Evolutionary conservation across 2,329 filamentous ascomycete species (phyloP), one percentile per base, ranked within the genome.

Genomic region (Cadophora luteo-olivacea): DNA sequence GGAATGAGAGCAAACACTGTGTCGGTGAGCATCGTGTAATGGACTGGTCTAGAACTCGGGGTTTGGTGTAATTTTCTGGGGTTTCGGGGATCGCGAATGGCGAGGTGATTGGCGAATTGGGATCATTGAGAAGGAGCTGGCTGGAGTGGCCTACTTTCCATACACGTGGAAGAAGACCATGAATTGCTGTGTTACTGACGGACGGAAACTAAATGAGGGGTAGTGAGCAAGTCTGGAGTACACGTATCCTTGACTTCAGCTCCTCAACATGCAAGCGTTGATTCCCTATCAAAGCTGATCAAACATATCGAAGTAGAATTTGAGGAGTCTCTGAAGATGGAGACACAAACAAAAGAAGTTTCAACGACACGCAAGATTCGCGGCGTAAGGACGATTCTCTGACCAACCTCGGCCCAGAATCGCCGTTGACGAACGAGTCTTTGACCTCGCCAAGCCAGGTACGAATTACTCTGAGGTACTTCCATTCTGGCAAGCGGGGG

Each of bases 361-460:
- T 66, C 67, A 45, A 64, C 5, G 61, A 69, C 63, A 69, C 52
- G 63, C 58, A 64, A 66, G 67, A 60, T 55, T 54, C 24, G 61
- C 38, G n/a, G 24, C 38, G 32, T 11, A 25, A 14, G 38, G 16
- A 60, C 41, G 41, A 69, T 48, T 57, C 51, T 63, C 32, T 57
- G 57, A 62, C 57, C 11, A 45, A 24, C 12, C 52, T 25, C 16
- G 49, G 33, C 45, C 48, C 54, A 61, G 57, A 55, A 55, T 55
- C 14, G 29, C 33, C 14, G 16, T n/a, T n/a, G 29, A 55, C 52
- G 52, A 14, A 55, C 29, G 52, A 55, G 52, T 55, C 52, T 55
- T 33, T 55, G 52, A 55, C 25, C 25, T 55, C 29, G 52, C 52
- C 52, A 55, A 33, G 52, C 52, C 14, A 55, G 14, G 52, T n/a